A percentile compares a stretch with the other conserved stretches of the same genome.
phyloP scores from a whole-genome alignment of 2,329 filamentous ascomycete species.

The Coniochaeta sp. region DNA sequence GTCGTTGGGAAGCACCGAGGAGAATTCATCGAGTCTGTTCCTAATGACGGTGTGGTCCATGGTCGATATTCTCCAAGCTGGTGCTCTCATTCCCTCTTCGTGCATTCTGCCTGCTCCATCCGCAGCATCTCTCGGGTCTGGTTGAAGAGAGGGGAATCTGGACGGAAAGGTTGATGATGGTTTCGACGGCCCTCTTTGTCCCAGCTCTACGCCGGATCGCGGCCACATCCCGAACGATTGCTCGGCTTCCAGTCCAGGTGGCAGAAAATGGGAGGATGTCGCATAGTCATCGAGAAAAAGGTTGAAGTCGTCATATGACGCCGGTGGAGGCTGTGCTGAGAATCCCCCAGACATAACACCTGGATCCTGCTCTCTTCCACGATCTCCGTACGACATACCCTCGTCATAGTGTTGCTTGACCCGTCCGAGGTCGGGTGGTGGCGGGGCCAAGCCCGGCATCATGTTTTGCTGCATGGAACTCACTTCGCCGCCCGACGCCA shows the following conservation, averaged over 20 bases:
- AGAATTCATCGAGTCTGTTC: constrained; percentile 54
- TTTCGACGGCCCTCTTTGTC: constrained; percentile 29
- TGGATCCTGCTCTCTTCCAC: constrained; percentile 35
- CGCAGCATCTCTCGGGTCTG: constrained; percentile 39
- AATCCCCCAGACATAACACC: constrained; percentile 32
- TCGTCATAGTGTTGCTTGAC: constrained; percentile 44
- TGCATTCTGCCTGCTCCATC: constrained; percentile 28
- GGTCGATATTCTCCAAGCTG: constrained; percentile 40
- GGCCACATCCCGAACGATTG: constrained; percentile 45
- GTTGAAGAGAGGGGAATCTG: constrained; percentile 44
- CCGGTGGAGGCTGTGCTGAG: constrained; percentile 25
- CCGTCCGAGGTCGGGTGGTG: constrained; percentile 30
- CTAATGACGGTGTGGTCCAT: constrained; percentile 49
- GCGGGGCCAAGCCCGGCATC: constrained; percentile 35
- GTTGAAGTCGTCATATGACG: constrained; percentile 48
- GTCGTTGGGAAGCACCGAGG: constrained; percentile 48
- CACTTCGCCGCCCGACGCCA: constrained; percentile 46
- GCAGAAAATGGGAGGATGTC: constrained; percentile 46
- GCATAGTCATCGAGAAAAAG: constrained; percentile 51
- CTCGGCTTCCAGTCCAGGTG: constrained; percentile 46
- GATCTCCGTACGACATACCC: constrained; percentile 38
- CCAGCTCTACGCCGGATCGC: constrained; percentile 29
- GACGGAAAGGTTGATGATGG: constrained; percentile 45
- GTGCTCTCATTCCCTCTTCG: constrained; percentile 30
- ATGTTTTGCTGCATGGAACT: constrained; percentile 40